These are phyloP conservation scores for Aspergillus phoenicis DNA, from an alignment of 2,329 filamentous ascomycete species.

Conservation along the genomic window DNA sequence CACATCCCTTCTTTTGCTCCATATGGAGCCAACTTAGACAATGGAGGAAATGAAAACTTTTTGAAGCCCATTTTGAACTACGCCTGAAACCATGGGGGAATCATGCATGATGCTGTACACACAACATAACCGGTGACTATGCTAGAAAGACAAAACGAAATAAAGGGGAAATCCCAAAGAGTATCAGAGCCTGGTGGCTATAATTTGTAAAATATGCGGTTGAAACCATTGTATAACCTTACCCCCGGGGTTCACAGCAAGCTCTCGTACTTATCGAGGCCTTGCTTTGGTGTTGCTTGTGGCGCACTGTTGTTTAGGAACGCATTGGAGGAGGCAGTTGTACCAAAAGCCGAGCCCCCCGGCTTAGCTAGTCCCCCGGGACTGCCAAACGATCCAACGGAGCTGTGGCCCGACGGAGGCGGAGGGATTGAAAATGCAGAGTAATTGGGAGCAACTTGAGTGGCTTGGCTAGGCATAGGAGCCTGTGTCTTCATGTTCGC, in stretches of 20 bases:
- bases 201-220: conserved; percentile 6
- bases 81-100: conserved; percentile 12
- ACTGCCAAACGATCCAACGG: conserved; percentile 19
- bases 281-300: conserved; percentile 38
- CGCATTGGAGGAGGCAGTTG: conserved; percentile 21
- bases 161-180: neutral
- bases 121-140: conserved; percentile 3
- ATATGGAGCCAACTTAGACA: neutral
- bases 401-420: conserved; percentile 34
- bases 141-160: conserved; percentile 3
- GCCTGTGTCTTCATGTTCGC: conserved; percentile 28
- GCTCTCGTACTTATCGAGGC: conserved; percentile 60
- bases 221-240: neutral
- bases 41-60: neutral
- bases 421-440: conserved; percentile 47
- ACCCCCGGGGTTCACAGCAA: conserved; percentile 45
- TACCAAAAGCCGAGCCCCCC: conserved; percentile 21
- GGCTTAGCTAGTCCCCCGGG: conserved; percentile 23
- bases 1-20: neutral
- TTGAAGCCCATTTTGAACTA: neutral
- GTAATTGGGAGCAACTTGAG: conserved; percentile 33
- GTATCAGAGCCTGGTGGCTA: conserved; percentile 4
- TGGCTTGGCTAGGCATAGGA: conserved; percentile 17
- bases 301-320: conserved; percentile 30
- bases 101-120: conserved; percentile 15